Percentiles rank a stretch among this genome's conserved stretches.
Conservation (phyloP, 805 yeast genomes). For the Nakazawaea sp. region DNA sequence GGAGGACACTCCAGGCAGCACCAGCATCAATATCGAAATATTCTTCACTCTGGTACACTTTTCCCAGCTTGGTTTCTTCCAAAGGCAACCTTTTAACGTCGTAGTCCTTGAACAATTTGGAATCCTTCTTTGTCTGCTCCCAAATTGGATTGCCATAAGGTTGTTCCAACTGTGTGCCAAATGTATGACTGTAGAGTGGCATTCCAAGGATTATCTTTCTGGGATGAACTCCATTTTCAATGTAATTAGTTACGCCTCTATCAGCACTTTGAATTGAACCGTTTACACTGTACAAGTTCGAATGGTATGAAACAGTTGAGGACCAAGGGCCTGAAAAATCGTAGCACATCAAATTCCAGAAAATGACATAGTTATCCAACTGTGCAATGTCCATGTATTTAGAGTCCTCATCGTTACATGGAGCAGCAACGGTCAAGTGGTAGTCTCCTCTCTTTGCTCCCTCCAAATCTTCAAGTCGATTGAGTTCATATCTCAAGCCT, state of each 20-base stretch:
- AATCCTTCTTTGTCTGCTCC: slow-evolving; percentile 23
- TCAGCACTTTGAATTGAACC: slow-evolving; percentile 37
- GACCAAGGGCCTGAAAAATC: slow-evolving; percentile 85
- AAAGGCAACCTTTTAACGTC: slow-evolving; percentile 53
- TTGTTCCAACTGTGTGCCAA: slow-evolving; percentile 21
- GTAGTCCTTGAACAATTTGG: slow-evolving; percentile 41
- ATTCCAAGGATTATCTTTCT: slow-evolving; percentile 69
- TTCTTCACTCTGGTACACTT: too few species aligned
- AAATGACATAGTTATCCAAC: slow-evolving; percentile 53
- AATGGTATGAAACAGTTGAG: slow-evolving; percentile 51
- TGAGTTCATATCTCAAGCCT: slow-evolving; percentile 31
- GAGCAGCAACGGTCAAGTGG: slow-evolving; percentile 67
- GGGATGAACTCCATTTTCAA: slow-evolving; percentile 33
- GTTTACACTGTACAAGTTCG: slow-evolving; percentile 52
- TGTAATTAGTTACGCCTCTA: slow-evolving; percentile 37
- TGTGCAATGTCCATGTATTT: slow-evolving; percentile 34
- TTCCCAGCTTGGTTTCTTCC: slow-evolving; percentile 22
- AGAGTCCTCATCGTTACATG: slow-evolving; percentile 50
- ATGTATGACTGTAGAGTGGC: slow-evolving; percentile 72
- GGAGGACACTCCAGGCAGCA: slow-evolving; percentile 47
- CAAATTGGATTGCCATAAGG: slow-evolving; percentile 35
- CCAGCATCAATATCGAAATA: slow-evolving; percentile 43
- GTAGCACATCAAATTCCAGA: slow-evolving; percentile 89
- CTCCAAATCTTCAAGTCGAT: slow-evolving; percentile 24
- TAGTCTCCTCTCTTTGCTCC: slow-evolving; percentile 22